phyloP scores from a whole-genome alignment of 257 asterid genomes.

The Agastache rugosa region DNA sequence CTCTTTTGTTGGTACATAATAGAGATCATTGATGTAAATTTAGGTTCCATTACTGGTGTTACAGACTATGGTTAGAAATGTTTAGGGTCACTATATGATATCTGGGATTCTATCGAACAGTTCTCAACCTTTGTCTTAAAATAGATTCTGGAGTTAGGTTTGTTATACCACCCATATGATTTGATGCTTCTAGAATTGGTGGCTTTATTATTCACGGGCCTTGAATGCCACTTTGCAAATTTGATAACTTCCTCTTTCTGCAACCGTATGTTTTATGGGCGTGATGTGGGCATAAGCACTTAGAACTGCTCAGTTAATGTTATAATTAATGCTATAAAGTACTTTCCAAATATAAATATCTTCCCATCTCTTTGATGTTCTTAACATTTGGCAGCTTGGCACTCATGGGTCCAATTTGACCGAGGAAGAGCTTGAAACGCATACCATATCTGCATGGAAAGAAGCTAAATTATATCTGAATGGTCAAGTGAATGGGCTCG shows the following conservation, averaged over 20 bases:
- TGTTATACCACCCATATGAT: neutral
- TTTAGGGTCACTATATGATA: neutral
- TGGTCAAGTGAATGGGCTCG: constrained; percentile 59
- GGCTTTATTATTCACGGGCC: neutral
- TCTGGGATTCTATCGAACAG: neutral
- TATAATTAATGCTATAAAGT: neutral
- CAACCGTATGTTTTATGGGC: neutral
- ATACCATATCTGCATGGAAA: constrained; percentile 91
- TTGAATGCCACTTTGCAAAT: neutral
- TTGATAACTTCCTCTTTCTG: neutral
- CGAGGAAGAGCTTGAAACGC: constrained; percentile 90
- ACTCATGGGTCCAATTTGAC: constrained; percentile 80
- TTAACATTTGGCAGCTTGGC: constrained; percentile 67
- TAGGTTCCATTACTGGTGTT: constrained; percentile 5
- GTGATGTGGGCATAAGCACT: neutral
- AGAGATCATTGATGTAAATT: neutral
- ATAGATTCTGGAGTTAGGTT: constrained; percentile 6
- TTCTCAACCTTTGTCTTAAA: neutral
- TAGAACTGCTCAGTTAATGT: neutral
- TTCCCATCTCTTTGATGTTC: constrained; percentile 23
- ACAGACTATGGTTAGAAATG: constrained; percentile 5
- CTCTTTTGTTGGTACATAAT: constrained; percentile 17
- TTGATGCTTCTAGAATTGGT: neutral
- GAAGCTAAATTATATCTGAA: constrained; percentile 64
- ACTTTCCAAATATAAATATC: neutral